A percentile compares a stretch with the other conserved stretches of the same genome.
These are phyloP conservation scores for Narthecium ossifragum DNA, from an alignment of 106 monocot species.

Conservation along the genomic window DNA sequence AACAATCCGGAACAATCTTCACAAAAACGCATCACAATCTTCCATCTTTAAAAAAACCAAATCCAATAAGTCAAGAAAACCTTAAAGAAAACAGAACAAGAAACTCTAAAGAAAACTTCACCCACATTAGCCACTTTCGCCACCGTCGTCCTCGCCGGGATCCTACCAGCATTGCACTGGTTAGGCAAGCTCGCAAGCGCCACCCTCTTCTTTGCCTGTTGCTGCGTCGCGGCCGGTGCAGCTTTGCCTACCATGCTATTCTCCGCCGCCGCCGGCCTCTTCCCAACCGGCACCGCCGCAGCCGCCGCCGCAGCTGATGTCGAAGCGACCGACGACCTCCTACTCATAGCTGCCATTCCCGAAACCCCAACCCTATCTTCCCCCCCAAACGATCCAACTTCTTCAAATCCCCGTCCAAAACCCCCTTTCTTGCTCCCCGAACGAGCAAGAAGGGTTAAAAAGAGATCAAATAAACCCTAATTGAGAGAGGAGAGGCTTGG, in stretches of 20 bases:
- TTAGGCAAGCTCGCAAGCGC: slow-evolving; percentile 61
- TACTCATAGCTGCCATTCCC: slow-evolving; percentile 14
- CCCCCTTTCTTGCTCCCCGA: background rate
- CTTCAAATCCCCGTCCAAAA: too few species aligned
- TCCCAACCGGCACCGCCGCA: slow-evolving; percentile 6
- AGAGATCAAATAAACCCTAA: background rate
- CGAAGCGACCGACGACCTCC: slow-evolving; percentile 6
- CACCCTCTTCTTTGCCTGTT: slow-evolving; percentile 62
- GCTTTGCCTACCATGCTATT: slow-evolving; percentile 18
- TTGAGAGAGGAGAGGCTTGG: background rate
- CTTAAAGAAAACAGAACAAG: background rate
- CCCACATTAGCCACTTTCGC: slow-evolving; percentile 24
- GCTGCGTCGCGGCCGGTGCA: slow-evolving; percentile 7
- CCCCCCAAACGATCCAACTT: too few species aligned
- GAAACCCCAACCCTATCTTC: background rate
- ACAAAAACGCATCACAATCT: too few species aligned
- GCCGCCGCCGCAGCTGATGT: slow-evolving; percentile 18
- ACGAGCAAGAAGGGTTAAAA: background rate
- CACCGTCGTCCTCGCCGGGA: background rate
- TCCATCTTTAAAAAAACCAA: too few species aligned
- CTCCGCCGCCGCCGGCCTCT: slow-evolving; percentile 12
- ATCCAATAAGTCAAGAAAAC: background rate
- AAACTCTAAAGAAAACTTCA: slow-evolving; percentile 9
- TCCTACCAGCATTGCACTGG: slow-evolving; percentile 12
- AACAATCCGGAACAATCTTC: too few species aligned